These are phyloP conservation scores for Aethionema arabicum DNA, from an alignment of 345 rosid genomes.

Conservation along the genomic window DNA sequence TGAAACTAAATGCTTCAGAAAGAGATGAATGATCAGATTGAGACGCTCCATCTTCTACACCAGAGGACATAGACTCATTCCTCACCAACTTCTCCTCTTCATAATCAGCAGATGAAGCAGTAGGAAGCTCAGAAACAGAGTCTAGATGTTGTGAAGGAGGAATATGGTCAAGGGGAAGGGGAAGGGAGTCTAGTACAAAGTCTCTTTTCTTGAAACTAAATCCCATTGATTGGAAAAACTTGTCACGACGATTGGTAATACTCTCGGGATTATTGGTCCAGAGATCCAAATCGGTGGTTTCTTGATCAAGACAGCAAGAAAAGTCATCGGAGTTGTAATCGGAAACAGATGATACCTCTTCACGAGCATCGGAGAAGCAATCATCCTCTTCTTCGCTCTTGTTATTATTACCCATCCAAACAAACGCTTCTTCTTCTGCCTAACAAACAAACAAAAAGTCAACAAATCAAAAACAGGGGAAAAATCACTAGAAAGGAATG, in stretches of 20 bases:
- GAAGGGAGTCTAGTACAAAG: constrained; percentile 21
- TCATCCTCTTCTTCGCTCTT: constrained; percentile 45
- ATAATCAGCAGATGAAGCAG: too few relatives aligned
- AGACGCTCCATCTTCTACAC: too few relatives aligned
- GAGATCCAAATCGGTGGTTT: constrained; percentile 34
- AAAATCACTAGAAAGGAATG: not conserved
- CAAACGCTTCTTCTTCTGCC: constrained; percentile 31
- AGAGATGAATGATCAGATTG: constrained; percentile 4
- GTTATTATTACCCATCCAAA: constrained; percentile 36
- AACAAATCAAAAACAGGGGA: not conserved
- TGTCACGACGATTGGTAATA: constrained; percentile 51
- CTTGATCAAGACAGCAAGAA: constrained; percentile 36
- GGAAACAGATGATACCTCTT: constrained; percentile 54
- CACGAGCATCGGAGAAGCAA: constrained; percentile 57
- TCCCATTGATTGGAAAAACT: constrained; percentile 42
- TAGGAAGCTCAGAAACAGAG: constrained; percentile 23
- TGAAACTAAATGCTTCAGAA: constrained; percentile 35
- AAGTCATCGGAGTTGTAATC: constrained; percentile 47
- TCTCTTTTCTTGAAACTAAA: constrained; percentile 38
- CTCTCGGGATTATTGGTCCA: constrained; percentile 61
- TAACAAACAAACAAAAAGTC: not conserved
- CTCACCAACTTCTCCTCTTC: constrained; percentile 31
- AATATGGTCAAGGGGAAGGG: not conserved
- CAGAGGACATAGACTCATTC: constrained; percentile 33
- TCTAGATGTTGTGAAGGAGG: constrained; percentile 11